These are phyloP conservation scores for Fusarium pilosicola DNA, from an alignment of 2,329 filamentous ascomycete species.

Conservation along the genomic window DNA sequence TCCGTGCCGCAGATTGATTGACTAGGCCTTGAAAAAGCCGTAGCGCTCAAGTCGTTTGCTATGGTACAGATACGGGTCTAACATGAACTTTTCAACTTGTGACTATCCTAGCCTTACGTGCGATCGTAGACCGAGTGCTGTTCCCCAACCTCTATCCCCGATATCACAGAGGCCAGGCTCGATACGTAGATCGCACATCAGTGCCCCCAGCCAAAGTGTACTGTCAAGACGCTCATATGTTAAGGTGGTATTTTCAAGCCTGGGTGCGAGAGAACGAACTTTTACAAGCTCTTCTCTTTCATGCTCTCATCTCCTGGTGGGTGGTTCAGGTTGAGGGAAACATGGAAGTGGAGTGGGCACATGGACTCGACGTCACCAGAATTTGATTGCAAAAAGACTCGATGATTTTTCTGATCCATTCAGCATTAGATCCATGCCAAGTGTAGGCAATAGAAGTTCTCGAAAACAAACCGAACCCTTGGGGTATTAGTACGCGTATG, in stretches of 20 bases:
- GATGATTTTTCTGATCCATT: not conserved
- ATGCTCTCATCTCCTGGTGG: not conserved
- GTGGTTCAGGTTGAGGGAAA: not conserved
- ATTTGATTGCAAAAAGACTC: not conserved
- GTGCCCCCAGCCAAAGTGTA: not conserved
- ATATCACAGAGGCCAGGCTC: not conserved
- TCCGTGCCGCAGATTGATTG: conserved; percentile 69
- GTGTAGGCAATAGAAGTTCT: not conserved
- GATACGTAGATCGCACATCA: not conserved
- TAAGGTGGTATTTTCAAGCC: not conserved
- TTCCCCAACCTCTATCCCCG: not conserved
- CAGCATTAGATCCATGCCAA: not conserved
- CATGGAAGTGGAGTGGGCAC: not conserved
- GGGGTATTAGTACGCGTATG: not conserved
- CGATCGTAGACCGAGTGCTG: not conserved
- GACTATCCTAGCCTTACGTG: not conserved
- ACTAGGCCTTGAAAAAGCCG: conserved; percentile 69
- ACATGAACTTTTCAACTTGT: conserved; percentile 53
- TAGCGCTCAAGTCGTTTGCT: conserved; percentile 63
- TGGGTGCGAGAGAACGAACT: not conserved
- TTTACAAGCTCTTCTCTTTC: not conserved
- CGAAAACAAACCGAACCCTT: not conserved
- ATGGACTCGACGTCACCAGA: not conserved
- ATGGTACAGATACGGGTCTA: conserved; percentile 75
- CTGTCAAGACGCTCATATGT: not conserved